Conservation (phyloP, 1,139 yeast genomes). For the Saccharomyces hybrid region DNA sequence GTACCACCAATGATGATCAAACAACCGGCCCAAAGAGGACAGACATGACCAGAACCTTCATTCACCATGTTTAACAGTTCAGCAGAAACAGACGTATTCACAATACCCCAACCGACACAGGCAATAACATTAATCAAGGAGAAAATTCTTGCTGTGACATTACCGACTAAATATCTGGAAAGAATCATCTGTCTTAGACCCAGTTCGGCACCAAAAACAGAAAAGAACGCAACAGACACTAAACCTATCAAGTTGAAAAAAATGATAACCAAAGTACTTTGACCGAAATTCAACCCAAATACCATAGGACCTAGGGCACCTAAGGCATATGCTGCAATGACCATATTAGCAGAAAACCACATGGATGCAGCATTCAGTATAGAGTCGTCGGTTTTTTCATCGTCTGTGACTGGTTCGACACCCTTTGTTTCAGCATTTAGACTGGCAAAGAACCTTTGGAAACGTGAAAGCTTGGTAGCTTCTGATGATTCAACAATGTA, state of each 20-base stretch:
- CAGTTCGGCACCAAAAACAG: slow-evolving; percentile 72
- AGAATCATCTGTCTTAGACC: slow-evolving; percentile 86
- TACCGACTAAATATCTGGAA: slow-evolving; percentile 72
- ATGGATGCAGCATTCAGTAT: slow-evolving; percentile 67
- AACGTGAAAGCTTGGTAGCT: slow-evolving; percentile 15
- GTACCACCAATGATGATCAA: slow-evolving; percentile 62
- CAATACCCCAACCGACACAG: slow-evolving; percentile 96
- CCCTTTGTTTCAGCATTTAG: slow-evolving; percentile 43
- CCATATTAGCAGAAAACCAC: slow-evolving; percentile 91
- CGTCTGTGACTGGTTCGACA: slow-evolving; percentile 40
- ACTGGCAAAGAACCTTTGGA: slow-evolving; percentile 33
- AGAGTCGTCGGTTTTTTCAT: slow-evolving; percentile 44
- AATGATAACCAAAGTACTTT: slow-evolving; percentile 53
- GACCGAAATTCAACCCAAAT: slow-evolving; percentile 54
- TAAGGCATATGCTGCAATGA: slow-evolving; percentile 70
- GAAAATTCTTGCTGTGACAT: slow-evolving; percentile 64
- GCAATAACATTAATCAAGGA: slow-evolving; percentile 73
- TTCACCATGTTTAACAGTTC: slow-evolving; percentile 74
- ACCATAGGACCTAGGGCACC: slow-evolving; percentile 67
- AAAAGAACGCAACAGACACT: slow-evolving; percentile 70
- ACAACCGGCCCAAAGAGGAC: slow-evolving; percentile 92
- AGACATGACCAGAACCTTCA: slow-evolving; percentile 39
- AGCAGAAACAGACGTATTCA: slow-evolving; percentile 83
- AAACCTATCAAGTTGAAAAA: slow-evolving; percentile 70
- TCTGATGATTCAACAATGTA: slow-evolving; percentile 11